phyloP scores from a whole-genome alignment of 352 stramenopile species.

The Pythium oligandrum region DNA sequence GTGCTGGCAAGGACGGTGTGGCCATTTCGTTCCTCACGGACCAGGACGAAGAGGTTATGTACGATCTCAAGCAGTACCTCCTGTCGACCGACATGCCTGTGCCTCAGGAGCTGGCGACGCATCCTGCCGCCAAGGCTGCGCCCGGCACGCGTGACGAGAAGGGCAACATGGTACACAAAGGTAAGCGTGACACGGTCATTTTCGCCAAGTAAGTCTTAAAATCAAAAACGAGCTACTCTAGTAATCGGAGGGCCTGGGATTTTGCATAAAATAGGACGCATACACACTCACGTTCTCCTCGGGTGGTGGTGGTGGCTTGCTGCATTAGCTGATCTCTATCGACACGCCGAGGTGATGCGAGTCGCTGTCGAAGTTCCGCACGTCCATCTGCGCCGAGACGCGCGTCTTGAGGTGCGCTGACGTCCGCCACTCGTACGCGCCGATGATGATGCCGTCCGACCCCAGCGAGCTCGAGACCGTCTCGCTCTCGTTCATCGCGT shows the following conservation, averaged over 20 bases:
- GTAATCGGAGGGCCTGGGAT: too few relatives aligned
- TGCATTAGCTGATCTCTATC: slow-evolving; percentile 57
- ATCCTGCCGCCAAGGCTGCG: slow-evolving; percentile 90
- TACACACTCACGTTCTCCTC: slow-evolving; percentile 3
- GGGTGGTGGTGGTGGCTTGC: background rate
- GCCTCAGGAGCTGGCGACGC: slow-evolving; percentile 89
- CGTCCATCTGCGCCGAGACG: slow-evolving; percentile 72
- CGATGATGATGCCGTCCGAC: slow-evolving; percentile 70
- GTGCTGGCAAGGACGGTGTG: slow-evolving; percentile 95
- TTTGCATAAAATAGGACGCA: too few relatives aligned
- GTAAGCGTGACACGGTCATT: slow-evolving; percentile 85
- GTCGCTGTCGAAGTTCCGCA: slow-evolving; percentile 81
- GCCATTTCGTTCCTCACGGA: slow-evolving; percentile 98
- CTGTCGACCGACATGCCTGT: slow-evolving; percentile 93
- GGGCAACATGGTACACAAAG: slow-evolving; percentile 82
- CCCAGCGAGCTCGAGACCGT: slow-evolving; percentile 54
- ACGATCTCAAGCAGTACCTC: slow-evolving; percentile 96
- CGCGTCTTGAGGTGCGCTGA: slow-evolving; percentile 71
- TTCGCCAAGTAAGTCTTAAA: slow-evolving; percentile 67
- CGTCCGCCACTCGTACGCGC: slow-evolving; percentile 73
- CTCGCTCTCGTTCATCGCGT: slow-evolving; percentile 42
- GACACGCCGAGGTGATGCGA: slow-evolving; percentile 78
- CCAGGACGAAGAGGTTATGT: slow-evolving; percentile 96
- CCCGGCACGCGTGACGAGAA: slow-evolving; percentile 77
- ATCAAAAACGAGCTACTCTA: slow-evolving; percentile 3